Conservation (phyloP, 164 flowering plant genomes). For the Brasenia schreberi region DNA sequence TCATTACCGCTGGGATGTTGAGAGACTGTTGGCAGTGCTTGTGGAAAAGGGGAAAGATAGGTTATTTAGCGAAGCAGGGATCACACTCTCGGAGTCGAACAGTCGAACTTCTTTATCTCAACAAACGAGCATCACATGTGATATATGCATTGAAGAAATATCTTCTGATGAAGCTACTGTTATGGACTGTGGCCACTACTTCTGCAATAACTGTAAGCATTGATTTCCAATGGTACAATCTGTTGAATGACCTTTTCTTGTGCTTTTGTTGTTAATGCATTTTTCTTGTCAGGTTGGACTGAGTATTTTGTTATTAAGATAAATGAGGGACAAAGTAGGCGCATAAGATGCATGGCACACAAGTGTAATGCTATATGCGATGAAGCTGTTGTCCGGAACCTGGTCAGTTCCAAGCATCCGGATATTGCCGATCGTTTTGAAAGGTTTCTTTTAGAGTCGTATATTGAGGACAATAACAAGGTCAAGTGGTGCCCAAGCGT, state of each 20-base stretch:
- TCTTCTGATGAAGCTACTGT: conserved; percentile 26
- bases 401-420: conserved; percentile 47
- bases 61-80: conserved; percentile 55
- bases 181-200: conserved; percentile 87
- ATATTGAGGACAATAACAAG: conserved; percentile 69
- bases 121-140: conserved; percentile 25
- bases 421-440: conserved; percentile 69
- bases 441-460: conserved; percentile 72
- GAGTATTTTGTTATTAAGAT: conserved; percentile 73
- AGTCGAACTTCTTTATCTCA: conserved; percentile 7
- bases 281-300: conserved; percentile 40
- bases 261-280: conserved; percentile 1
- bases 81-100: conserved; percentile 24
- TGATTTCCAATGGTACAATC: not conserved
- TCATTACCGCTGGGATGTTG: conserved; percentile 71
- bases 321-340: conserved; percentile 79
- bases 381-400: conserved; percentile 50
- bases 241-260: not conserved
- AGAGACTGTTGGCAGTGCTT: conserved; percentile 41
- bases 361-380: conserved; percentile 80
- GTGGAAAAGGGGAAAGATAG: conserved; percentile 52
- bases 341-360: conserved; percentile 84
- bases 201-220: conserved; percentile 65
- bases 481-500: conserved; percentile 96
- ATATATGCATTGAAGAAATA: conserved; percentile 54